phyloP scores from a whole-genome alignment of 2,329 filamentous ascomycete species.

The Diaporthe capsici region DNA sequence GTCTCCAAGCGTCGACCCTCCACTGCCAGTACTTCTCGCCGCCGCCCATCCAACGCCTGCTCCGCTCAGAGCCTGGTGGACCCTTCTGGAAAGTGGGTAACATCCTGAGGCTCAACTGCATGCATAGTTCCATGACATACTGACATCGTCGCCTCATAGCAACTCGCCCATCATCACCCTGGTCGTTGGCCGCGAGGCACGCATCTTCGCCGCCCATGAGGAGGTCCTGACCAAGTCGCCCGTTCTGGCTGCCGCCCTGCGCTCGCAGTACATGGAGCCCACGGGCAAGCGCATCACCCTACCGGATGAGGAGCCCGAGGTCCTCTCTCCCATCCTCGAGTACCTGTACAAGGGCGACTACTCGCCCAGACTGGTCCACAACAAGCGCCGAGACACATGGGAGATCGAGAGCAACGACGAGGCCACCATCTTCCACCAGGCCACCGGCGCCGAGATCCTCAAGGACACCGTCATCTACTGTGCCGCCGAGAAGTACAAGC shows the following conservation, averaged over 20 bases:
- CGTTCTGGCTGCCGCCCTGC: constrained; percentile 79
- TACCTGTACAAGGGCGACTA: constrained; percentile 97
- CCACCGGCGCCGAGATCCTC: constrained; percentile 76
- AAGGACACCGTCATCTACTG: constrained; percentile 95
- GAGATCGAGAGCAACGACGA: constrained; percentile 77
- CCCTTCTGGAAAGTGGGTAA: constrained; percentile 55
- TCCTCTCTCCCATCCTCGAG: constrained; percentile 91
- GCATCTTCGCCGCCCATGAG: constrained; percentile 93
- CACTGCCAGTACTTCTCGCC: constrained; percentile 53
- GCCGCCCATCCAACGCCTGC: constrained; percentile 64
- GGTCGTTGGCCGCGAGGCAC: constrained; percentile 82
- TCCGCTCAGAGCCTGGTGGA: constrained; percentile 53
- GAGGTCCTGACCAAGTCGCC: constrained; percentile 84
- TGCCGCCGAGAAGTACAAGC: constrained; percentile 84
- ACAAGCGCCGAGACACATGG: constrained; percentile 85
- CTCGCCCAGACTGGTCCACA: constrained; percentile 85
- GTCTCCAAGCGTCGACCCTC: constrained; percentile 69
- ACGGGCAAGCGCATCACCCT: constrained; percentile 80
- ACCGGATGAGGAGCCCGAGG: constrained; percentile 88
- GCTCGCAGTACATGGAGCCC: constrained; percentile 74
- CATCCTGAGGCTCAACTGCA: constrained; percentile 59
- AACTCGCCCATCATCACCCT: constrained; percentile 83
- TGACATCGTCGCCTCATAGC: constrained; percentile 55
- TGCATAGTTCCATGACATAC: constrained; percentile 14
- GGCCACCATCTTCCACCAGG: constrained; percentile 78